Conservation (phyloP, 495 filamentous ascomycete genomes). For the Penicillium turbatum region DNA sequence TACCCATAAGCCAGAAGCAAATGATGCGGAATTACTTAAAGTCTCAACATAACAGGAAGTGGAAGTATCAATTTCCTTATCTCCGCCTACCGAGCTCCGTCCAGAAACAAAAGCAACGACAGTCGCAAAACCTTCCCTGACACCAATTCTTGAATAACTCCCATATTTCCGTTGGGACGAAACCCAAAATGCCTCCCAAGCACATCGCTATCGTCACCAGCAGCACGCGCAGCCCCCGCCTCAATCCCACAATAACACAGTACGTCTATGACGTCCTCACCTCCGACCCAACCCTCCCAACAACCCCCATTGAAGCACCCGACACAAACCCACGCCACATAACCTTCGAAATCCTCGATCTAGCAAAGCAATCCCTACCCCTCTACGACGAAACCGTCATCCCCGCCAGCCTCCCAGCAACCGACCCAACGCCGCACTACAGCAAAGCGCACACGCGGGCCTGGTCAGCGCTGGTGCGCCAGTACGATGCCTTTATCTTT, state of each 20-base stretch:
- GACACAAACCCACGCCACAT: slow-evolving; percentile 24
- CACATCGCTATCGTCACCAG: slow-evolving; percentile 25
- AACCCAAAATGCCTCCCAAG: slow-evolving; percentile 20
- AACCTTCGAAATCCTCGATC: slow-evolving; percentile 38
- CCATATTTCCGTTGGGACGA: neutral
- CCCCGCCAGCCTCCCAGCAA: slow-evolving; percentile 42
- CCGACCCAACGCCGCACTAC: slow-evolving; percentile 38
- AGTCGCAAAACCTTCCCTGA: neutral
- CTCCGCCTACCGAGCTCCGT: too few relatives aligned
- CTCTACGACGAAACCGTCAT: slow-evolving; percentile 53
- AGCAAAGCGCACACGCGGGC: slow-evolving; percentile 41
- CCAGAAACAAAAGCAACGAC: too few relatives aligned
- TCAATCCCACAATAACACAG: slow-evolving; percentile 28
- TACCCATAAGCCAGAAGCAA: too few relatives aligned
- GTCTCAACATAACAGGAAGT: too few relatives aligned
- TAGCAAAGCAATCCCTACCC: slow-evolving; percentile 50
- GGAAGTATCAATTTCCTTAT: too few relatives aligned
- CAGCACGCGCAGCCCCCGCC: slow-evolving; percentile 26
- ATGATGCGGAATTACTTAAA: too few relatives aligned
- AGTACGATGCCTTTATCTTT: slow-evolving; percentile 53
- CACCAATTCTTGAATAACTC: neutral
- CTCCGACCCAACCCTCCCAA: slow-evolving; percentile 20
- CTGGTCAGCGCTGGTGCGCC: slow-evolving; percentile 48
- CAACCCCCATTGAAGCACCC: slow-evolving; percentile 2
- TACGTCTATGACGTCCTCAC: slow-evolving; percentile 26